These are phyloP conservation scores for Beverwykella pulmonaria DNA, from an alignment of 495 filamentous ascomycete genomes.

Conservation along the genomic window DNA sequence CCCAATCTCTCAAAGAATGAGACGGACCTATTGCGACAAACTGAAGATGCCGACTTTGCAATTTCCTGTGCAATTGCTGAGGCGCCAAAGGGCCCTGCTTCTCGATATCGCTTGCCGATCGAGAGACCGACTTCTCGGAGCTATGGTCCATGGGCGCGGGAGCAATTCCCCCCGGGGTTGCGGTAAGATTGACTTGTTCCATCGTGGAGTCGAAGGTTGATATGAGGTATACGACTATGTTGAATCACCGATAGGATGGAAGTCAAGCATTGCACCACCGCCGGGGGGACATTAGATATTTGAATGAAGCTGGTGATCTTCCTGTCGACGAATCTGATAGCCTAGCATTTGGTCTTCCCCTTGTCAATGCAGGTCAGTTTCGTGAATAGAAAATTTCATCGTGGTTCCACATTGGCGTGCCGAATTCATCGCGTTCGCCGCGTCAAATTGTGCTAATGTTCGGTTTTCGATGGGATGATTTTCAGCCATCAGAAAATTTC, in stretches of 20 bases:
- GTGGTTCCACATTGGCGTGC: slow-evolving; percentile 25
- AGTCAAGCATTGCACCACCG: neutral
- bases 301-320: slow-evolving; percentile 3
- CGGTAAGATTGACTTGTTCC: neutral
- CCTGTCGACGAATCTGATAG: neutral
- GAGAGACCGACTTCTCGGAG: slow-evolving; percentile 22
- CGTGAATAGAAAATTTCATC: slow-evolving; percentile 17
- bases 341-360: slow-evolving; percentile 5
- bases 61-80: slow-evolving; percentile 44
- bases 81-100: slow-evolving; percentile 13
- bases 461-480: slow-evolving; percentile 9
- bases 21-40: slow-evolving; percentile 73
- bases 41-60: slow-evolving; percentile 67
- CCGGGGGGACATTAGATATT: neutral
- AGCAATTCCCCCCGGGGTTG: neutral
- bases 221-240: neutral
- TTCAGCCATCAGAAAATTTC: slow-evolving; percentile 7
- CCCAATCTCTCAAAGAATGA: neutral
- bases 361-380: neutral
- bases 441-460: neutral
- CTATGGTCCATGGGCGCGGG: slow-evolving; percentile 1
- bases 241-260: neutral
- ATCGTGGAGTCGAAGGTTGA: neutral
- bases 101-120: slow-evolving; percentile 29
- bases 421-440: neutral